Evolutionary conservation across 2,329 filamentous ascomycete genomes (phyloP), one percentile per base, ranked within the genome.

Genomic region (Botryotinia globosa): DNA sequence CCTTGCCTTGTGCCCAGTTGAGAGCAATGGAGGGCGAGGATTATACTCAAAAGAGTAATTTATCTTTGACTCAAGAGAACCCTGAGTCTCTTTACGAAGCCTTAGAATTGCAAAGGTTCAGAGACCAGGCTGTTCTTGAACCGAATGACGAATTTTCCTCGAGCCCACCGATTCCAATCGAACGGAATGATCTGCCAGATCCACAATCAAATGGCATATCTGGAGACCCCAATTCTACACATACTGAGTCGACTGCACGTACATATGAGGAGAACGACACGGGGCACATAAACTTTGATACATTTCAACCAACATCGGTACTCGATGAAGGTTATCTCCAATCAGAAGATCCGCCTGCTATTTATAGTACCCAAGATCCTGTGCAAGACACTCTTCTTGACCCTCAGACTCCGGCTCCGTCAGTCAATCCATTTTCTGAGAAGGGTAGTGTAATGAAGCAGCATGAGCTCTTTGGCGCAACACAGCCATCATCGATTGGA

Each of bases 51-150:
- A 76, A 74, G 48, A 78, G 76, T 44, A 75, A 75, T 3, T 73
- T 79, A 75, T 80, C 78, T 51, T 56, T 74, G 5, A 80, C 79
- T 3, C 79, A 80, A 64, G 76, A 78, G 69, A 80, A 79, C 69
- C 70, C 78, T 14, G 72, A 65, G 54, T 79, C 76, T 3, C 75
- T 75, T 20, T 80, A 80, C 48, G 76, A 76, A 67, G 74, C 75
- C n/a, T 77, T 75, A 44, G 56, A 75, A 29, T 45, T 74, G 16
- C 70, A 73, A 34, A 69, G 34, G 6, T 73, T 66, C 6, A 72
- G 65, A 45, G 62, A 65, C 10, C 72, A 54, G 25, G 72, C 61
- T 45, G 51, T 51, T 2, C 64, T 71, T 37, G 65, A 32, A 20
- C 72, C 72, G 16, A 67, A 44, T 20, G 61, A 64, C 56, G 68